A percentile compares a stretch with the other conserved stretches of the same genome.
Evolutionary conservation across 257 asterid species (phyloP).

Genomic region (Scutellaria galericulata): DNA sequence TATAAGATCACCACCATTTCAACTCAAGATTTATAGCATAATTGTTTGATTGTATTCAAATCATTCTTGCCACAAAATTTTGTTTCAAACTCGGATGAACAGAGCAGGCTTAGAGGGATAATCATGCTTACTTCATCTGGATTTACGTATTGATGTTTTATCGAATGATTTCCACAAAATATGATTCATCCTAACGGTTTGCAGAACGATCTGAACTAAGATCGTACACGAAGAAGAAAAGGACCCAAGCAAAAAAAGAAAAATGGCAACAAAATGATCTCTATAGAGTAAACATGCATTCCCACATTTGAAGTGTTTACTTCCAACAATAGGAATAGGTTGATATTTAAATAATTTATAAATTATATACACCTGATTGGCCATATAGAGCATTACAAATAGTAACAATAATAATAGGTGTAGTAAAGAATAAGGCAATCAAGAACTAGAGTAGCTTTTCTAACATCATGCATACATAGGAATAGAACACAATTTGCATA

Average conservation of each 20-base stretch:
- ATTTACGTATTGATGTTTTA: neutral
- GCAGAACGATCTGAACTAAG: neutral
- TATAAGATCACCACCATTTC: too few species aligned
- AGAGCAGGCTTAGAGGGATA: neutral
- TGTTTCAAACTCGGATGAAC: neutral
- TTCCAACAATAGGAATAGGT: neutral
- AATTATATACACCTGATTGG: neutral
- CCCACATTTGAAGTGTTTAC: neutral
- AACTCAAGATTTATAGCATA: neutral
- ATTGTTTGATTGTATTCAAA: neutral
- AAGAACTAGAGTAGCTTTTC: neutral
- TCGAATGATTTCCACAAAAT: neutral
- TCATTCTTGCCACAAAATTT: neutral
- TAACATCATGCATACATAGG: too few species aligned
- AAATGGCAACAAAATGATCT: neutral
- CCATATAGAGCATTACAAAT: neutral
- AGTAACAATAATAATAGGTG: neutral
- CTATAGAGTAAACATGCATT: neutral
- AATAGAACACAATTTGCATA: too few species aligned
- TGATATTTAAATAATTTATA: neutral
- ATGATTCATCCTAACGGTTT: neutral
- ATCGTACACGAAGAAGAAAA: neutral
- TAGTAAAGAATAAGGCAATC: neutral
- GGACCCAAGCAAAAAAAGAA: neutral
- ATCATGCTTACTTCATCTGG: neutral